phyloP scores from a whole-genome alignment of 306 rosid species.

The Casuarina equisetifolia region DNA sequence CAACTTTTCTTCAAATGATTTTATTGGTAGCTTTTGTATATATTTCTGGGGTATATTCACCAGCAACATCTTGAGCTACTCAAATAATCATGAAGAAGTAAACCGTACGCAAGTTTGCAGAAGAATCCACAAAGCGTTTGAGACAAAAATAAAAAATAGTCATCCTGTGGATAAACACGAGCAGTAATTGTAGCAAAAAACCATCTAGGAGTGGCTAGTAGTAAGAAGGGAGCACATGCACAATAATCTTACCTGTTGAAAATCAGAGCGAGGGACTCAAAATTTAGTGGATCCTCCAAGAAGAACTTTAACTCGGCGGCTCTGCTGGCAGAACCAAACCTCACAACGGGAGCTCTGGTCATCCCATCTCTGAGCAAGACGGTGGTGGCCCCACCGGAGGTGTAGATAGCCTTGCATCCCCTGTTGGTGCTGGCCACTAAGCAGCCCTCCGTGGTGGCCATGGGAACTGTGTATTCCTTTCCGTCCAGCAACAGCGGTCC shows the following conservation, averaged over 20 bases:
- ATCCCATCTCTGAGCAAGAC: constrained; percentile 69
- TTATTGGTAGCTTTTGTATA: no score
- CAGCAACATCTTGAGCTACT: no score
- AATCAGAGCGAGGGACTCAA: constrained; percentile 51
- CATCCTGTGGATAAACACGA: no score
- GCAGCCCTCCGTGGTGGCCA: constrained; percentile 94
- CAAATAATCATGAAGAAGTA: no score
- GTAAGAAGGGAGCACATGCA: no score
- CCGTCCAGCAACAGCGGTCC: constrained; percentile 82
- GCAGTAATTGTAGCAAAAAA: no score
- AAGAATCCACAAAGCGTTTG: no score
- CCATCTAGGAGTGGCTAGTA: no score
- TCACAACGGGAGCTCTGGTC: constrained; percentile 89
- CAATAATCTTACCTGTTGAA: constrained; percentile 56
- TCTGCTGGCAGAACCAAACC: constrained; percentile 61
- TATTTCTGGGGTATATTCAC: no score
- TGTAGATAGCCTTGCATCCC: constrained; percentile 78
- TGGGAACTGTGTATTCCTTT: constrained; percentile 65
- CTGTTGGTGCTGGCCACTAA: constrained; percentile 86
- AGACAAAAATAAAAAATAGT: no score
- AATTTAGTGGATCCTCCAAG: constrained; percentile 66
- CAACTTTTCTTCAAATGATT: no score
- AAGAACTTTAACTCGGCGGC: constrained; percentile 75
- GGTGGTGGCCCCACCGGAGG: constrained; percentile 79
- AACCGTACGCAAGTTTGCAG: no score